Conservation (phyloP, 805 yeast genomes). For the Wickerhamiella brachini region DNA sequence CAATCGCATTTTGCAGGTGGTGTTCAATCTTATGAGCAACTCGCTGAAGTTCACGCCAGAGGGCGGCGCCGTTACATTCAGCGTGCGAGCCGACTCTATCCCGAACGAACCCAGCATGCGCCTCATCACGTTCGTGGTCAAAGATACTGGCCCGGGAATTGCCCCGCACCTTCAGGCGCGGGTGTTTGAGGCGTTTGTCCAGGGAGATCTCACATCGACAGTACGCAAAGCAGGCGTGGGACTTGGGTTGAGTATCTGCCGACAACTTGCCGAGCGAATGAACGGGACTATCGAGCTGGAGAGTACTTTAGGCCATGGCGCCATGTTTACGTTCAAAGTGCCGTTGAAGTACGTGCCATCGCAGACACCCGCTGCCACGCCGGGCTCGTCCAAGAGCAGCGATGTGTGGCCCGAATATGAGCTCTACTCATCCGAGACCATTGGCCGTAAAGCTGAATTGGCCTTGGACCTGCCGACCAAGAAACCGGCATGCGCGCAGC, state of each 20-base stretch:
- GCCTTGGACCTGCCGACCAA: background rate
- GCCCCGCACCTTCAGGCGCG: slow-evolving; percentile 66
- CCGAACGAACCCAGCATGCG: slow-evolving; percentile 29
- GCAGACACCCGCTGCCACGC: background rate
- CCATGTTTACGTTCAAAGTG: slow-evolving; percentile 67
- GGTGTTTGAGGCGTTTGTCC: slow-evolving; percentile 92
- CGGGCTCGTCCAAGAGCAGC: background rate
- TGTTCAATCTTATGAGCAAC: slow-evolving; percentile 85
- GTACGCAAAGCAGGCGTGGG: slow-evolving; percentile 95
- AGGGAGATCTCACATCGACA: slow-evolving; percentile 88
- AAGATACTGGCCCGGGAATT: slow-evolving; percentile 92
- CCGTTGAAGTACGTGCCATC: slow-evolving; percentile 18
- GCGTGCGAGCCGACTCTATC: slow-evolving; percentile 7
- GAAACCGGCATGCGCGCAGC: background rate
- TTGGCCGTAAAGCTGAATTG: slow-evolving; percentile 4
- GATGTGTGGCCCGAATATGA: slow-evolving; percentile 11
- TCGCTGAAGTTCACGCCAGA: slow-evolving; percentile 86
- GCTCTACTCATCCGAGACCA: slow-evolving; percentile 6
- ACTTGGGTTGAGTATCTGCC: slow-evolving; percentile 75
- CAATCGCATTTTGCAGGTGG: slow-evolving; percentile 77
- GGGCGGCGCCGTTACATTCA: slow-evolving; percentile 64
- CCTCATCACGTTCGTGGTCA: slow-evolving; percentile 58
- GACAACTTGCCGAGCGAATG: slow-evolving; percentile 86
- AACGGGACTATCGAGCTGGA: slow-evolving; percentile 66
- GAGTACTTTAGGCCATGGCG: slow-evolving; percentile 69